phyloP scores from a whole-genome alignment of 2,329 filamentous ascomycete species.

The Hypoxylon sp. region DNA sequence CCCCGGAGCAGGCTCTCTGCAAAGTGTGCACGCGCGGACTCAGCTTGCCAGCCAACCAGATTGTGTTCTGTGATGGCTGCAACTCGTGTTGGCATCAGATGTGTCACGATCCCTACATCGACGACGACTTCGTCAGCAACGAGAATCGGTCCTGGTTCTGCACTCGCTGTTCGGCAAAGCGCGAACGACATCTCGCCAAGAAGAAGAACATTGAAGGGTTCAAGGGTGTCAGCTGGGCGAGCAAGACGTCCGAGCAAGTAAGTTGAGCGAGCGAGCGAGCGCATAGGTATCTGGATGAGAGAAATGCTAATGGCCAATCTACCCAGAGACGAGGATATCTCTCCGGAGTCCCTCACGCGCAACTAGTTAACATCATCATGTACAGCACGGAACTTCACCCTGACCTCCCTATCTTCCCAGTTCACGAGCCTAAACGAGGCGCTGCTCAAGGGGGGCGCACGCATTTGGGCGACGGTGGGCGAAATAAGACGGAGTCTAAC shows the following conservation, averaged over 20 bases:
- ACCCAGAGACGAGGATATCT: slow-evolving; percentile 72
- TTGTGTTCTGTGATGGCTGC: slow-evolving; percentile 87
- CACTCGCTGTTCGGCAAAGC: slow-evolving; percentile 63
- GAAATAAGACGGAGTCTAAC: slow-evolving; percentile 16
- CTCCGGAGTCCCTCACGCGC: slow-evolving; percentile 64
- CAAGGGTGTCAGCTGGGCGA: slow-evolving; percentile 51
- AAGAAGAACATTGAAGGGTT: slow-evolving; percentile 50
- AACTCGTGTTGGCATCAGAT: slow-evolving; percentile 82
- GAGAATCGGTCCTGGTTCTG: slow-evolving; percentile 78
- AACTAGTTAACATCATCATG: slow-evolving; percentile 72
- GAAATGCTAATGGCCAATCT: slow-evolving; percentile 34
- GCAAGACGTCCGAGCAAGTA: slow-evolving; percentile 53
- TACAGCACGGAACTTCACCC: slow-evolving; percentile 68
- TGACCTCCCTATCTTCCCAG: slow-evolving; percentile 70
- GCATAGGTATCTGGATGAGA: not conserved
- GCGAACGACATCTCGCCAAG: slow-evolving; percentile 53
- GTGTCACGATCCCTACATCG: slow-evolving; percentile 80
- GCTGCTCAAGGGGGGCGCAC: slow-evolving; percentile 19
- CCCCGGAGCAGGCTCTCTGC: slow-evolving; percentile 69
- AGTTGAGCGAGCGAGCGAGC: no score
- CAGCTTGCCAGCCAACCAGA: slow-evolving; percentile 77
- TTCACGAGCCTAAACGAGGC: slow-evolving; percentile 40
- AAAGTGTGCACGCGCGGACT: slow-evolving; percentile 76
- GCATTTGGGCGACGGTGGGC: slow-evolving; percentile 19
- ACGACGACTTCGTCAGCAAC: slow-evolving; percentile 72